A percentile compares a stretch with the other conserved stretches of the same genome.
These are phyloP conservation scores for Sporothrix sp. DNA, from an alignment of 2,329 filamentous ascomycete genomes.

Conservation along the genomic window DNA sequence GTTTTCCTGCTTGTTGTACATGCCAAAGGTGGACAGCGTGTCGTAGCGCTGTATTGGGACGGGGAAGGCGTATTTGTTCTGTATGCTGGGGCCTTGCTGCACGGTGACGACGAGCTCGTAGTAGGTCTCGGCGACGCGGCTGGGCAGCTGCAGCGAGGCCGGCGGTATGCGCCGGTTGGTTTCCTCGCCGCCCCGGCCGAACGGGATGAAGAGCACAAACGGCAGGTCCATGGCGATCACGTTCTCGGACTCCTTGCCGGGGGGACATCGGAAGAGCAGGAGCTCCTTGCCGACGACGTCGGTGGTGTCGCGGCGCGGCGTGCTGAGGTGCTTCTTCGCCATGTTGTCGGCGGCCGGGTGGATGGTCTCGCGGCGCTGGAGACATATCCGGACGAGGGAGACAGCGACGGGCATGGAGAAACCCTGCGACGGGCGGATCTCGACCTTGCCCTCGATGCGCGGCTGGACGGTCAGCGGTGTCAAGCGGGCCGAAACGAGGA, in stretches of 20 bases:
- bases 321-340: conserved; percentile 82
- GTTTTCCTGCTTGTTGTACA: conserved; percentile 95
- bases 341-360: conserved; percentile 92
- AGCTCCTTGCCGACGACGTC: conserved; percentile 96
- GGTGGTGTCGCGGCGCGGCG: conserved; percentile 79
- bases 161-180: conserved; percentile 83
- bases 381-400: conserved; percentile 86
- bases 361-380: conserved; percentile 91
- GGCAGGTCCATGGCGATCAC: conserved; percentile 94
- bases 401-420: conserved; percentile 82
- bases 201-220: conserved; percentile 95
- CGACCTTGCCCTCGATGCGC: conserved; percentile 94
- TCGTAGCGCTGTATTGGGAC: conserved; percentile 90
- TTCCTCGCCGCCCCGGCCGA: conserved; percentile 83
- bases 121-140: conserved; percentile 89
- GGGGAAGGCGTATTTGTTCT: conserved; percentile 85
- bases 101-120: conserved; percentile 96
- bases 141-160: conserved; percentile 80
- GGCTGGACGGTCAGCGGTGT: conserved; percentile 45
- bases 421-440: conserved; percentile 79
- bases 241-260: conserved; percentile 75
- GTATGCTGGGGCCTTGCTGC: conserved; percentile 76
- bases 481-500: not conserved
- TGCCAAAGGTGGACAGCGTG: conserved; percentile 94
- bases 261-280: conserved; percentile 75